Evolutionary conservation across 306 rosid species (phyloP), one percentile per base, ranked within the genome.

Genomic region (Sechiopsis laciniata): DNA sequence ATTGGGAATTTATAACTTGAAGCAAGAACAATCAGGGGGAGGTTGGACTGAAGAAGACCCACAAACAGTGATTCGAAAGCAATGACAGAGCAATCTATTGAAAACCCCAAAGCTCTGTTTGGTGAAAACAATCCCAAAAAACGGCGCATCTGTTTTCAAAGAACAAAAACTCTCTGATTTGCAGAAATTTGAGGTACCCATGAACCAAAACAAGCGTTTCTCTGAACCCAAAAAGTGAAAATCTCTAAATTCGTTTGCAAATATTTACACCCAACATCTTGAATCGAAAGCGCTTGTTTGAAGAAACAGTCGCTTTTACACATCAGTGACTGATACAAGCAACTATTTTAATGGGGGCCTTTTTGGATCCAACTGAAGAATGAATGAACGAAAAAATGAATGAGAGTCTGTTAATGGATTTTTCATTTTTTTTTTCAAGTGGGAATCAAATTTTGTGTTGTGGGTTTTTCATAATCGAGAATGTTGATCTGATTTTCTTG

Each of bases 21-120:
- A 86, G 92, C 85, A 88, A 89, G 82, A 83, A 84, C 77, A 80
- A 84, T 35, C 54, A 77, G 75, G 79, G 73, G 74, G 76, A 74
- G 76, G 76, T 78, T 85, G 86, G 78, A 77, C 78, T 72, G 85
- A 79, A 71, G 64, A 81, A 75, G 74, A 74, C 65, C 85, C 84
- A 75, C 80, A 74, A 83, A 71, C 48, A 84, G 85, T 84, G 81
- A 82, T 74, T 77, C 75, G 67, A 74, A 84, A 86, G 87, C 79
- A 82, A 91, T 79, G 62, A 61, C 77, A 82, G 81, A 71, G 79
- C 69, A 84, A 80, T 62, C 68, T 77, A 77, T 71, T 21, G 55
- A 67, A 71, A 87, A 78, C 79, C 87, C 83, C 83, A 83, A 83
- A 81, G 73, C 32, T 74, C 82, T 76, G 77, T 82, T 82, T 82